These are phyloP conservation scores for Prunella vulgaris DNA, from an alignment of 257 asterid species.

Conservation along the genomic window DNA sequence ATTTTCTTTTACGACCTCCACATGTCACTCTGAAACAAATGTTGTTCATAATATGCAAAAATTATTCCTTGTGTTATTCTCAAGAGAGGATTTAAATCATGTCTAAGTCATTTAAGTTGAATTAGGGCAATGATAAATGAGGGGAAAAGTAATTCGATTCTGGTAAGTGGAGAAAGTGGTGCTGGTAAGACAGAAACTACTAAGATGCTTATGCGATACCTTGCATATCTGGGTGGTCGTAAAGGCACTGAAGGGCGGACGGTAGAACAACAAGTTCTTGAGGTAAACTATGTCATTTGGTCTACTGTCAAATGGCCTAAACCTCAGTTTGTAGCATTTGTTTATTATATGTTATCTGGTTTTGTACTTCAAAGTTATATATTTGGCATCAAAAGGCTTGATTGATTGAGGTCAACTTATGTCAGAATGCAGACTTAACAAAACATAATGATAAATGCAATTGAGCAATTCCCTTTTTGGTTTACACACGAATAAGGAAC, in stretches of 20 bases:
- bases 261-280: conserved; percentile 97
- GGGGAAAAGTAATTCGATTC: conserved; percentile 86
- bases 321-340: conserved; percentile 2
- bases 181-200: conserved; percentile 99
- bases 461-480: too few species aligned
- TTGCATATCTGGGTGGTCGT: conserved; percentile 95
- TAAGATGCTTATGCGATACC: conserved; percentile 97
- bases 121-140: conserved; percentile 80
- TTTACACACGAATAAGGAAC: too few species aligned
- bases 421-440: neutral
- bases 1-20: neutral
- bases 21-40: neutral
- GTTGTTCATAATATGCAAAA: neutral
- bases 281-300: conserved; percentile 45
- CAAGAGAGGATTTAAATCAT: conserved; percentile 17
- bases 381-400: neutral
- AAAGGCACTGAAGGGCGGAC: conserved; percentile 94
- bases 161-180: conserved; percentile 99
- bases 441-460: neutral
- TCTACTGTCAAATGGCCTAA: conserved; percentile 6
- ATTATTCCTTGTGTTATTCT: neutral
- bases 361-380: neutral
- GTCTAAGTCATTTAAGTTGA: conserved; percentile 35
- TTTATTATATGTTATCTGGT: neutral
- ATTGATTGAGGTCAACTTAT: neutral